Evolutionary conservation across 352 stramenopile genomes (phyloP), one percentile per base, ranked within the genome.

Genomic region (Phytophthora pisi): DNA sequence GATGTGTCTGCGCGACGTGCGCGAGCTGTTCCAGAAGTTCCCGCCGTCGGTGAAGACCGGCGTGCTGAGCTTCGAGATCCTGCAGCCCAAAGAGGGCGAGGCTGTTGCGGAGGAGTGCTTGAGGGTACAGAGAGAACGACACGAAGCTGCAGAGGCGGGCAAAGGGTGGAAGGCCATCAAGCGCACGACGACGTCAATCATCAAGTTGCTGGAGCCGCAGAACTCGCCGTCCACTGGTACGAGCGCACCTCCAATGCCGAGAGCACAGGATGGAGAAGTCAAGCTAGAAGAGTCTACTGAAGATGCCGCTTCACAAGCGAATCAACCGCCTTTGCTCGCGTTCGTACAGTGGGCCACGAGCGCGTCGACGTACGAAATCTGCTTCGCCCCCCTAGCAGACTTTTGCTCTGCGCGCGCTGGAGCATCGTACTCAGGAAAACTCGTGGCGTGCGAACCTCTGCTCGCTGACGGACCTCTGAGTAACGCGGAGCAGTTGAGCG

Each of bases 271-370:
- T 40, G 40, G 31, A 46, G 40, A 16, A 2, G 2, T 20, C 10
- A 26, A 55, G 20, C 26, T 42, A 10, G 31, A 38, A 38, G 31
- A 38, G 11, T 38, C 7, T 13, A 42, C 2, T n/a, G 58, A 38
- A 5, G 15, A 23, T 60, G 13, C 18, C 45, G 16, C 23, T n/a
- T 28, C 10, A 4, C 28, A 11, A 38, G 47, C 60, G 24, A 52
- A 54, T 1, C 60, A 70, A 18, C 36, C 61, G 15, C 82, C 86
- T 3, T 57, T 91, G 15, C 84, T 92, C 51, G 82, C 82, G 8
- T 92, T 93, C 30, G 79, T 92, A 3, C 82, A 91, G 45, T 93
- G 83, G 76, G 73, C 82, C 1, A 84, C 77, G 7, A 76, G 61
- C 2, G 74, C 81, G 2, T 70, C 70, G 23, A 57, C 66, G 2